These are phyloP conservation scores for Petrea volubilis DNA, from an alignment of 257 asterid genomes.

Conservation along the genomic window DNA sequence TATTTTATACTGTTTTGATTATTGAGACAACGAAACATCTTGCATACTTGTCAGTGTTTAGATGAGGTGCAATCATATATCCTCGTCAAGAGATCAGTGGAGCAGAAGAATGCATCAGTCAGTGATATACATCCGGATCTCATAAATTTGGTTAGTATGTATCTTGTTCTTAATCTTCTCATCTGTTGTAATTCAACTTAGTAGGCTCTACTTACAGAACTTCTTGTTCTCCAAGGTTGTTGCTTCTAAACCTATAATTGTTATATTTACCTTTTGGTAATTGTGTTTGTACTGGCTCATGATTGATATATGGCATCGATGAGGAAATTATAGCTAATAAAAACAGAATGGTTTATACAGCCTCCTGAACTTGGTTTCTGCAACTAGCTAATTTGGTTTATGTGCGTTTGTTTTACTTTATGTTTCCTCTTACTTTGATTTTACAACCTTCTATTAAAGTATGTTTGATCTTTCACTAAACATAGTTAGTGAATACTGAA, in stretches of 20 bases:
- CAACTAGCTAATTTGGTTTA: no score
- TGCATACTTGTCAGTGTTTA: slow-evolving; percentile 54
- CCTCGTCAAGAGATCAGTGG: slow-evolving; percentile 65
- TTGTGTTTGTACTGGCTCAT: neutral
- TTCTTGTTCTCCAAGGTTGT: neutral
- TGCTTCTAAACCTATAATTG: neutral
- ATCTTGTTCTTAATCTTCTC: neutral
- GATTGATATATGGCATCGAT: neutral
- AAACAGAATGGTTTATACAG: neutral
- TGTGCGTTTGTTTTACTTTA: neutral
- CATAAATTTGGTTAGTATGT: slow-evolving; percentile 64
- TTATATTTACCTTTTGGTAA: neutral
- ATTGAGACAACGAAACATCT: slow-evolving; percentile 19
- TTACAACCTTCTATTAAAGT: neutral
- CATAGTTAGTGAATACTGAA: neutral
- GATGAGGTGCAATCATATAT: slow-evolving; percentile 96
- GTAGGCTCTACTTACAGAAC: neutral
- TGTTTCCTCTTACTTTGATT: neutral
- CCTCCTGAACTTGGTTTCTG: slow-evolving; percentile 1
- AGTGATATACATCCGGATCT: slow-evolving; percentile 37
- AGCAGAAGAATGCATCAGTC: slow-evolving; percentile 33
- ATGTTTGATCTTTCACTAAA: neutral
- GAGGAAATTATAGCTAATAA: neutral
- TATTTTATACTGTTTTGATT: slow-evolving; percentile 5
- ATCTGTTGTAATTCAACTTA: neutral